These are phyloP conservation scores for Xerocomellus amylosporus DNA, from an alignment of 768 basidiomycete genomes.

Conservation along the genomic window DNA sequence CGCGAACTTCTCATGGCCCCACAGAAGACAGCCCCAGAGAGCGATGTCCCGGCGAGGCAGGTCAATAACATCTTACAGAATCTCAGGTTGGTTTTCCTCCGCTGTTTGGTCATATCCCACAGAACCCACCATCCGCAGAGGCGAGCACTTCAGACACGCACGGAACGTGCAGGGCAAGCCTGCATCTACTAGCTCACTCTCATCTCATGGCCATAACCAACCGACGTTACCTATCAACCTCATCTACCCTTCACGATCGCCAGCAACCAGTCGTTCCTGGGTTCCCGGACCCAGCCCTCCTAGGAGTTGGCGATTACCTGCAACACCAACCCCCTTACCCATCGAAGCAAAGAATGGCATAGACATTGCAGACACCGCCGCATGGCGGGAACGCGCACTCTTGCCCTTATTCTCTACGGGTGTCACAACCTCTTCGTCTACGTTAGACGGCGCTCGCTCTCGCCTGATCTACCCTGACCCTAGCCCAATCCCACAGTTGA, in stretches of 20 bases:
- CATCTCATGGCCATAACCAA: conserved; percentile 33
- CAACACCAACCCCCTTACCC: conserved; percentile 10
- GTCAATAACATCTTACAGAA: conserved; percentile 30
- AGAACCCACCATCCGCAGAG: conserved; percentile 37
- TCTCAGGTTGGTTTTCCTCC: conserved; percentile 23
- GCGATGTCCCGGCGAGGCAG: conserved; percentile 18
- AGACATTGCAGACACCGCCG: conserved; percentile 26
- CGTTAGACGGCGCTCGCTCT: neutral
- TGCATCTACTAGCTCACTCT: conserved; percentile 16
- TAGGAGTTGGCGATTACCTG: conserved; percentile 51
- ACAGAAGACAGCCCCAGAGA: conserved; percentile 5
- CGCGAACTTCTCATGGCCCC: conserved; percentile 7
- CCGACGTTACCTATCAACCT: conserved; percentile 47
- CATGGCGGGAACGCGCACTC: conserved; percentile 58
- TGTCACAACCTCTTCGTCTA: neutral
- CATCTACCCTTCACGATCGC: conserved; percentile 28
- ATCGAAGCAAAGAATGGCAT: conserved; percentile 10
- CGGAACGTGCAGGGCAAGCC: conserved; percentile 48
- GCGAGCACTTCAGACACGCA: conserved; percentile 66
- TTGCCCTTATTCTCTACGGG: conserved; percentile 43
- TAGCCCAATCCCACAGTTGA: conserved; percentile 45
- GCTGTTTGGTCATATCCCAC: neutral
- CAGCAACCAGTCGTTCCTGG: conserved; percentile 15
- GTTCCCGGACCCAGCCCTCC: conserved; percentile 53
- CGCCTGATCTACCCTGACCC: conserved; percentile 17